Base-by-base conservation (phyloP, 176 grass and related monocot species). In the Oryza meridionalis region DNA sequence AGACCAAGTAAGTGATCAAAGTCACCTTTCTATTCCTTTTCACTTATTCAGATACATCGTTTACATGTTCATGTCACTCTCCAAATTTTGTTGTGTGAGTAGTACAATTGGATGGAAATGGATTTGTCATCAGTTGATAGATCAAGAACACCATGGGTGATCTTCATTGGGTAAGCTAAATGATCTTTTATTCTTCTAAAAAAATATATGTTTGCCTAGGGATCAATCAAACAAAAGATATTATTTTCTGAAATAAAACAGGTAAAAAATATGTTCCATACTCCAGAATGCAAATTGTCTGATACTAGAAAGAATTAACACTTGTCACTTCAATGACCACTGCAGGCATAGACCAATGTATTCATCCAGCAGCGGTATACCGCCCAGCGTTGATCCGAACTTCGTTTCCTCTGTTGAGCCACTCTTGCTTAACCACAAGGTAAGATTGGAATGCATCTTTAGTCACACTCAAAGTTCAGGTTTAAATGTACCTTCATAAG, bases 291-390 rank as follows among this genome's bases (percentile, higher is more conserved):
- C 19, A 58, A 55, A 55, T 2, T 2, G 1, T 11, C 64, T 55
- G 45, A 69, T 37, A 42, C 50, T 53, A 85, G 76, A 84, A 49
- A 81, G 76, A 84, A 49, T 25, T 69, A 15, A 69, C 24, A 81
- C 33, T n/a, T 27, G 11, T 4, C 50, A 21, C 35, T 25, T 31
- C 1, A 50, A 75, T 75, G 71, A 63, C 16, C 51, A 62, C 77
- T 76, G 1, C 92, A 97, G 94, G 73, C 92, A 97, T 73, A 86
- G 94, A 82, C 94, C 92, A 11, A 92, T 97, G 90, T 92, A 97
- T 69, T 90, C 92, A 72, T 97, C 94, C 46, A 63, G 13, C 65
- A 5, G 16, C 10, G 76, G 87, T 16, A 50, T 97, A 77, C 75
- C 75, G 25, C 77, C 81, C 17, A 81, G 59, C 81, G 89, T 92